These are phyloP conservation scores for Chenopodium album DNA, from an alignment of 148 eudicot species.

Conservation along the genomic window DNA sequence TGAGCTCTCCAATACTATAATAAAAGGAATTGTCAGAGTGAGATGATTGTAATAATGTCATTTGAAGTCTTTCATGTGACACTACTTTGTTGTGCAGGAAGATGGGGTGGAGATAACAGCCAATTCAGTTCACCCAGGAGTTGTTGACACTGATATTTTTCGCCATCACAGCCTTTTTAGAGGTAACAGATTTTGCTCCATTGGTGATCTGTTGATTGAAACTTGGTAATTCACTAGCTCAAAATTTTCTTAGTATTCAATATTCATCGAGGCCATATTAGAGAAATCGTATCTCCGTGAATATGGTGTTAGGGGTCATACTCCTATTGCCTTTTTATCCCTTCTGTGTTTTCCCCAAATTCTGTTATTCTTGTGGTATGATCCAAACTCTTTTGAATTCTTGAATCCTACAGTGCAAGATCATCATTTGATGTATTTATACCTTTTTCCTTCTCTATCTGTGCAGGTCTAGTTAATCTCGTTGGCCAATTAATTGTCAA, in stretches of 20 bases:
- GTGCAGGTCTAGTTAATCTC: conserved; percentile 46
- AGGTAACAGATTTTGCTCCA: conserved; percentile 23
- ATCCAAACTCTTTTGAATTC: background rate
- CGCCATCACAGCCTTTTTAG: conserved; percentile 43
- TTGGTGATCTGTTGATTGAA: background rate
- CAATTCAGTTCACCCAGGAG: conserved; percentile 68
- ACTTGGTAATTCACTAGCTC: background rate
- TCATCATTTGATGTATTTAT: background rate
- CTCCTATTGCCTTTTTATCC: too few species aligned
- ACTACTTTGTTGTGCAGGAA: conserved; percentile 35
- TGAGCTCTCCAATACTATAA: background rate
- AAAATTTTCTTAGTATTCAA: background rate
- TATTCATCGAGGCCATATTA: background rate
- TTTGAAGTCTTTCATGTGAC: background rate
- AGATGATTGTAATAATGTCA: background rate
- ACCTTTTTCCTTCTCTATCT: conserved; percentile 3
- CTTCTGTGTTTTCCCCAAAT: too few species aligned
- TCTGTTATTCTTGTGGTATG: background rate
- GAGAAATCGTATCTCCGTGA: background rate
- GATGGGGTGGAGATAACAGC: conserved; percentile 55
- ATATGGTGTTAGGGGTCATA: too few species aligned
- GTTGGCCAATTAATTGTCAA: conserved; percentile 49
- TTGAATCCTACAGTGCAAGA: background rate
- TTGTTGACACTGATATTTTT: conserved; percentile 55
- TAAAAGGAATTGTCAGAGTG: background rate